These are phyloP conservation scores for Suhomyces coccinellae DNA, from an alignment of 1,139 yeast species.

Conservation along the genomic window DNA sequence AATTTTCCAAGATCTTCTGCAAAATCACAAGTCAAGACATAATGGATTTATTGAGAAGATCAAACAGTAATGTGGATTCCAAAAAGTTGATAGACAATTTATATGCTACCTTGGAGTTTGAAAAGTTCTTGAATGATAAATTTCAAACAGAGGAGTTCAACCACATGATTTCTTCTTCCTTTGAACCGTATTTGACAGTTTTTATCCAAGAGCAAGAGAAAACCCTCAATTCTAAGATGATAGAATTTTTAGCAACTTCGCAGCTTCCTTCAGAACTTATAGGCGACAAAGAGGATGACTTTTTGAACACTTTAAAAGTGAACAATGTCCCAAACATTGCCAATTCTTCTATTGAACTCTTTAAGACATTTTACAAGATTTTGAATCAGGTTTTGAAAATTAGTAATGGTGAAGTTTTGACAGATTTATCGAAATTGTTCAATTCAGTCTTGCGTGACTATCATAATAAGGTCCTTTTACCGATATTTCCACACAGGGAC, in stretches of 20 bases:
- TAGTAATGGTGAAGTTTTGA: conserved; percentile 65
- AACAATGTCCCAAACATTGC: conserved; percentile 60
- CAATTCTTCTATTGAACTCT: conserved; percentile 83
- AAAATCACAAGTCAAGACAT: conserved; percentile 70
- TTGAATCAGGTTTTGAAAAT: conserved; percentile 75
- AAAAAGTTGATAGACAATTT: conserved; percentile 25
- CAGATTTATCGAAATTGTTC: conserved; percentile 65
- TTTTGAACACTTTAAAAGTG: conserved; percentile 37
- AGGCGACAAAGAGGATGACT: conserved; percentile 25
- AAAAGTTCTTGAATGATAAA: conserved; percentile 61
- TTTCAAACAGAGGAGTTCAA: conserved; percentile 48
- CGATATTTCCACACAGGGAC: conserved; percentile 51
- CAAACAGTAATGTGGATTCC: conserved; percentile 12
- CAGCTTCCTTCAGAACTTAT: conserved; percentile 43
- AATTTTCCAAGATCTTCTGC: conserved; percentile 64
- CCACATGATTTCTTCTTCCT: conserved; percentile 65
- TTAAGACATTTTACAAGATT: conserved; percentile 70
- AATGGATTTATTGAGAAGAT: conserved; percentile 18
- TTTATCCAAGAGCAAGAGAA: conserved; percentile 91
- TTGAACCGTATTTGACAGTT: conserved; percentile 78
- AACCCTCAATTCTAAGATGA: conserved; percentile 57
- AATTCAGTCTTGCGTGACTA: conserved; percentile 68
- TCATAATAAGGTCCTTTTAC: conserved; percentile 57
- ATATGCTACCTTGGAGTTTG: conserved; percentile 62
- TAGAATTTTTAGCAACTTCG: conserved; percentile 55